phyloP scores from a whole-genome alignment of 1,139 yeast species.

The Candida tetrigidarum region DNA sequence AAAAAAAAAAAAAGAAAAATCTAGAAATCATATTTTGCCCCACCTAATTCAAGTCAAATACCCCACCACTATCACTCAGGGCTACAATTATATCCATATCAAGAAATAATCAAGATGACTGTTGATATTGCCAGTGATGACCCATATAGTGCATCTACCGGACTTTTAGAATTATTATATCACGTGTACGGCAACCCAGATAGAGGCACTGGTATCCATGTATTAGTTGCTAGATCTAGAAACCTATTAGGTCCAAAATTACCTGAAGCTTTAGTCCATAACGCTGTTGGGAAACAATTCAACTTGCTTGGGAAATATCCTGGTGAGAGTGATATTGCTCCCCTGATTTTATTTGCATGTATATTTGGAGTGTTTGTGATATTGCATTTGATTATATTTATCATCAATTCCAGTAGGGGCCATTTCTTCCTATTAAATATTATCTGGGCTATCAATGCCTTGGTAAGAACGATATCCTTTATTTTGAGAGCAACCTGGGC shows the following conservation, averaged over 20 bases:
- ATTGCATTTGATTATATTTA: constrained; percentile 31
- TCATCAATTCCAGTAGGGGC: constrained; percentile 34
- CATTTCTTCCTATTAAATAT: constrained; percentile 38
- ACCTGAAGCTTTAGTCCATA: constrained; percentile 26
- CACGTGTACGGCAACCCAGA: constrained; percentile 10
- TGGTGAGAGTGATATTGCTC: constrained; percentile 28
- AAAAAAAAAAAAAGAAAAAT: no score
- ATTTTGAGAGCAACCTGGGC: constrained; percentile 36
- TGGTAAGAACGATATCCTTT: constrained; percentile 33
- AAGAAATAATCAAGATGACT: background rate
- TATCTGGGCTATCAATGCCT: constrained; percentile 34
- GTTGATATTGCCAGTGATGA: background rate
- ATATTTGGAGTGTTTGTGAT: constrained; percentile 30
- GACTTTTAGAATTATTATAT: constrained; percentile 7
- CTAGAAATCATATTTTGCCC: no score
- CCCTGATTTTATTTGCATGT: constrained; percentile 34
- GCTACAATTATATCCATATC: background rate
- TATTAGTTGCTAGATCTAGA: constrained; percentile 21
- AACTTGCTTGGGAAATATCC: constrained; percentile 44
- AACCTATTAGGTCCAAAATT: constrained; percentile 27
- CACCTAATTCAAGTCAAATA: no score
- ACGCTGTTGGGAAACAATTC: constrained; percentile 24
- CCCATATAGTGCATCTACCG: constrained; percentile 9
- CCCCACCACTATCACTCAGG: background rate
- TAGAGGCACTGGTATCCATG: constrained; percentile 12